These are phyloP conservation scores for Globisporangium camurandrum DNA, from an alignment of 352 stramenopile genomes.

Conservation along the genomic window DNA sequence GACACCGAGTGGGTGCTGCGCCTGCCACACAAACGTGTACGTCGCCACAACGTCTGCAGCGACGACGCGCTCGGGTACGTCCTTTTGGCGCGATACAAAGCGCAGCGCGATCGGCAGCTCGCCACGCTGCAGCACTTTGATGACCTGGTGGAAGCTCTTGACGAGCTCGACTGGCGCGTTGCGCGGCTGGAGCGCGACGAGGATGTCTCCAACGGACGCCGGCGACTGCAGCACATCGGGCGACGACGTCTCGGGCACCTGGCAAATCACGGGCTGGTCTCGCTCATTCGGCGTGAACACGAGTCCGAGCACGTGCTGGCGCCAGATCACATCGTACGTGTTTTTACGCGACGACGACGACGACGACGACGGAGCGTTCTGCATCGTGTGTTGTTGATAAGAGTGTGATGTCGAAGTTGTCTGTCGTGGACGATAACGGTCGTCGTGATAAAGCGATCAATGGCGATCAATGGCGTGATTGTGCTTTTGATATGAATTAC, in stretches of 20 bases:
- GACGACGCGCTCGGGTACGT: slow-evolving; percentile 27
- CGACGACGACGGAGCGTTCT: not conserved
- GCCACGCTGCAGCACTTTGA: slow-evolving; percentile 39
- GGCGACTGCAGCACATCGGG: slow-evolving; percentile 40
- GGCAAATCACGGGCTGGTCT: slow-evolving; percentile 61
- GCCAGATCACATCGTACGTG: slow-evolving; percentile 59
- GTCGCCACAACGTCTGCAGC: slow-evolving; percentile 27
- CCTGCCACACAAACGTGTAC: slow-evolving; percentile 53
- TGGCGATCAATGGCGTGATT: too few species aligned
- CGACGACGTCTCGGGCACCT: slow-evolving; percentile 40
- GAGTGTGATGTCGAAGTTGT: not conserved
- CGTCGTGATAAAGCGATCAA: too few species aligned
- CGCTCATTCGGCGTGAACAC: slow-evolving; percentile 70
- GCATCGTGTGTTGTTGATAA: slow-evolving; percentile 3
- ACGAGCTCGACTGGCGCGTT: slow-evolving; percentile 22
- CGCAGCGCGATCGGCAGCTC: slow-evolving; percentile 54
- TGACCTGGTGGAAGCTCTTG: slow-evolving; percentile 36
- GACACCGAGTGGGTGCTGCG: slow-evolving; percentile 44
- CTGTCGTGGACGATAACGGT: too few species aligned
- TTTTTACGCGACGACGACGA: too few species aligned
- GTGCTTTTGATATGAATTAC: too few species aligned
- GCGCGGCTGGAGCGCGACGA: slow-evolving; percentile 49
- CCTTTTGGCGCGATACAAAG: slow-evolving; percentile 49
- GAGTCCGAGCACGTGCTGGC: slow-evolving; percentile 39
- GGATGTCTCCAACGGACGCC: slow-evolving; percentile 51